Percentiles rank a stretch among this genome's conserved stretches.
Evolutionary conservation across 202 grass and related monocot genomes (phyloP).

Genomic region (Dendrocalamus latiflorus): DNA sequence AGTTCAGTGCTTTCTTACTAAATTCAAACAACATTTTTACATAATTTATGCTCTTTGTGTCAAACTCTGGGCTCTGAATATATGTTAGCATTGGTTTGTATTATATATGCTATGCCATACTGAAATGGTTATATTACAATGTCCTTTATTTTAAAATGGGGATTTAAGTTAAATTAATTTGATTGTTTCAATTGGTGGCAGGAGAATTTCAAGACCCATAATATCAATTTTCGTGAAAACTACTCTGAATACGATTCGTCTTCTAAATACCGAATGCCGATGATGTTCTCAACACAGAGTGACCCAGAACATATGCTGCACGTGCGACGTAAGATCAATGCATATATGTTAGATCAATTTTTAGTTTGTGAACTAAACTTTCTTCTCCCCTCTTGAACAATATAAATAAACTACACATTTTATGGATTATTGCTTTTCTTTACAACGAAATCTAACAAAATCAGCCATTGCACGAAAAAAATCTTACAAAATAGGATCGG

Average conservation of each 20-base stretch:
- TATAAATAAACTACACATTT: neutral
- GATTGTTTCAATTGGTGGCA: neutral
- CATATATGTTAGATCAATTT: neutral
- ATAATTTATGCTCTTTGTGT: neutral
- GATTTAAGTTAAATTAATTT: neutral
- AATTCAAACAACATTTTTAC: neutral
- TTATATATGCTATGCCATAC: neutral
- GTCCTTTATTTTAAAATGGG: neutral
- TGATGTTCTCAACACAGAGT: slow-evolving; percentile 45
- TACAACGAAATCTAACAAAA: neutral
- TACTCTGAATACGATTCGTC: slow-evolving; percentile 53
- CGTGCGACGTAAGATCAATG: slow-evolving; percentile 53
- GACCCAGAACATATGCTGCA: slow-evolving; percentile 53
- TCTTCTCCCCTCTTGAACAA: neutral
- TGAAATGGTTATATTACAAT: neutral
- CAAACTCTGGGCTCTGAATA: neutral
- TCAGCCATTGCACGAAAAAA: neutral
- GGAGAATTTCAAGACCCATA: slow-evolving; percentile 40
- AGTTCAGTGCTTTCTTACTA: neutral
- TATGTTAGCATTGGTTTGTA: neutral
- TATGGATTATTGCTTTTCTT: neutral
- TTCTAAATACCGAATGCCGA: slow-evolving; percentile 50
- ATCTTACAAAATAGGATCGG: neutral
- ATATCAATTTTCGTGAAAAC: slow-evolving; percentile 40
- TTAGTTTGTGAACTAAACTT: neutral